These are phyloP conservation scores for Breviolum minutum DNA, from an alignment of 73 alveolate species.

Conservation along the genomic window DNA sequence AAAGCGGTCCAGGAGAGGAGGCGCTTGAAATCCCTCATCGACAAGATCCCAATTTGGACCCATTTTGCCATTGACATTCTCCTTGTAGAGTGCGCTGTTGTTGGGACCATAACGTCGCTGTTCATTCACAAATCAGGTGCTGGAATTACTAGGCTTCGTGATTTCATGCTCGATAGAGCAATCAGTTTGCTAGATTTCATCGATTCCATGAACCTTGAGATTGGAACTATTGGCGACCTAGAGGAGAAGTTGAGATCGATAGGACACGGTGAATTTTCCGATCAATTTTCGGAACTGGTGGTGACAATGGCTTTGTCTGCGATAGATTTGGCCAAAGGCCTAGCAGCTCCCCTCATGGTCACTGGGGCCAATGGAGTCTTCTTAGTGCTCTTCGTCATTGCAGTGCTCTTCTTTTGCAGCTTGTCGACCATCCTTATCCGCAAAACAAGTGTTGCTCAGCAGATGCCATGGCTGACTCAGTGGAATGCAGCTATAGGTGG, in stretches of 20 bases:
- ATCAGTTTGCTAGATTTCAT: background rate
- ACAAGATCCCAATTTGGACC: background rate
- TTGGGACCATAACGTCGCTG: background rate
- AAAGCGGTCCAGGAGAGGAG: background rate
- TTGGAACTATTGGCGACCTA: background rate
- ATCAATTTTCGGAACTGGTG: too few relatives aligned
- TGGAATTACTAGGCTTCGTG: background rate
- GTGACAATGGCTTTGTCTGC: too few relatives aligned
- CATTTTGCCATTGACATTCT: background rate
- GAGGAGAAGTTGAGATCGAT: too few relatives aligned
- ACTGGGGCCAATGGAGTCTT: too few relatives aligned
- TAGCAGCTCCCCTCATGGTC: background rate
- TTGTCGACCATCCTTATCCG: background rate
- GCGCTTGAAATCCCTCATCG: background rate
- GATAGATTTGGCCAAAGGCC: too few relatives aligned
- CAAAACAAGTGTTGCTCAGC: background rate
- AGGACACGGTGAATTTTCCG: too few relatives aligned
- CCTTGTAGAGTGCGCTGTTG: background rate
- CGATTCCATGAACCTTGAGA: background rate
- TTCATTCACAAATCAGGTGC: background rate
- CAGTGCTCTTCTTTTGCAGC: background rate
- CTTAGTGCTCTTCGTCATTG: background rate
- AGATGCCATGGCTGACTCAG: too few relatives aligned
- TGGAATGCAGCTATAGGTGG: conserved; percentile 32
- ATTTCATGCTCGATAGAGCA: background rate